Evolutionary conservation across 2,329 filamentous ascomycete species (phyloP).

Genomic region (Didymosphaeria variabile): DNA sequence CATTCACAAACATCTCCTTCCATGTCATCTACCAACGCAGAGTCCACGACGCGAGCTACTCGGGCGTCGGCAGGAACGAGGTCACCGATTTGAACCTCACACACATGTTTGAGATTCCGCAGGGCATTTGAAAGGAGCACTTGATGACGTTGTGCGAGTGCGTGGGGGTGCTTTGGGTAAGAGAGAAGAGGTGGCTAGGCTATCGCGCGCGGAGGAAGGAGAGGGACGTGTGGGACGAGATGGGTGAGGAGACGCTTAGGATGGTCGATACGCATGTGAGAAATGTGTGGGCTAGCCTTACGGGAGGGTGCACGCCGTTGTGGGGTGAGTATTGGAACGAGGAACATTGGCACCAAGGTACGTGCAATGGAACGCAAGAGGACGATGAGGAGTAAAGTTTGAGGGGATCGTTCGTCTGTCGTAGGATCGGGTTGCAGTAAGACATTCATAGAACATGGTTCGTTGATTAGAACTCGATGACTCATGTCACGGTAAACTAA

Average conservation of each 20-base stretch:
- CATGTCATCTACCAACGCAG: neutral
- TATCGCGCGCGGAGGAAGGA: neutral
- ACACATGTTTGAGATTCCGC: neutral
- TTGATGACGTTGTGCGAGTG: neutral
- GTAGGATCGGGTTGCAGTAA: neutral
- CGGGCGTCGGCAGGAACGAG: too few species aligned
- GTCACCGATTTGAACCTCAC: neutral
- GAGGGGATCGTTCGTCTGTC: neutral
- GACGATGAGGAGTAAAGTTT: neutral
- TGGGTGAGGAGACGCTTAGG: neutral
- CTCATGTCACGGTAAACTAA: too few species aligned
- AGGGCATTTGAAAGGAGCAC: neutral
- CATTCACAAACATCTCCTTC: neutral
- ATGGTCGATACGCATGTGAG: neutral
- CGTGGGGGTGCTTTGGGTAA: neutral
- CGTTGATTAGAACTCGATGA: too few species aligned
- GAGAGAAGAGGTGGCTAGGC: neutral
- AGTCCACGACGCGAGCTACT: neutral
- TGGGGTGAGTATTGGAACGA: conserved; percentile 1
- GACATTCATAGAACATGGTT: too few species aligned
- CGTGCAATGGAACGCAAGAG: neutral
- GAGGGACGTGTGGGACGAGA: neutral
- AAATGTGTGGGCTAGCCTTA: neutral
- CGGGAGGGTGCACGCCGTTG: neutral
- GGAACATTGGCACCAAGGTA: neutral